Evolutionary conservation across 257 asterid genomes (phyloP), one percentile per base, ranked within the genome.

Genomic region (Paraleonurus japonicus): DNA sequence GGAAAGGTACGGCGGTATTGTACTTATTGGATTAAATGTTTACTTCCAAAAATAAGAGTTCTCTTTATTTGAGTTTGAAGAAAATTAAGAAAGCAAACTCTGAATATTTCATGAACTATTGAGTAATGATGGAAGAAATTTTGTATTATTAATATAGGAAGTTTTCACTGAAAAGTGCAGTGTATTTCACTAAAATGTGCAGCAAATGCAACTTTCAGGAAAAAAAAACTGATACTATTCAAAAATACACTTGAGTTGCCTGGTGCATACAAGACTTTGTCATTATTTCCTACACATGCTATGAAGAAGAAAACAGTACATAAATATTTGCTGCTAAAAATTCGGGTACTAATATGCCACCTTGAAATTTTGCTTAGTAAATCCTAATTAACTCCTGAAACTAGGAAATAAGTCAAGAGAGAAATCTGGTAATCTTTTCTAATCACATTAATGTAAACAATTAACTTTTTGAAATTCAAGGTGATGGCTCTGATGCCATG

Each of bases 1-100:
- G 99, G 99, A 79, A 95, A 95, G 99, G 99, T 89, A 70, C 50
- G 69, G 5, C 10, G 19, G 13, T 74, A n/a, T 27, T 48, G 7
- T 47, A 32, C 23, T 26, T 59, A 35, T 22, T 68, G 61, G 32
- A 65, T 20, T 20, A n/a, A 43, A 35, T 50, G 64, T 47, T 37
- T 51, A 45, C 8, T 45, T 45, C 53, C 53, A 45, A 45, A 32
- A 45, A 45, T 47, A 47, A n/a, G 54, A n/a, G 54, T 47, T 45
- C 53, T 45, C 2, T 7, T 45, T 15, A n/a, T 45, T 45, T 15
- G 7, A 41, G 53, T 43, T n/a, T 47, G 48, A 41, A 41, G 48
- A 41, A 33, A 7, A 35, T 3, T 35, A 7, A 7, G 2, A 35
- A 35, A 35, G 43, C 12, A 35, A 35, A 35, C 1, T 35, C 43